Conservation (phyloP, 2,329 filamentous ascomycete species). For the Ophiocordyceps sinensis region DNA sequence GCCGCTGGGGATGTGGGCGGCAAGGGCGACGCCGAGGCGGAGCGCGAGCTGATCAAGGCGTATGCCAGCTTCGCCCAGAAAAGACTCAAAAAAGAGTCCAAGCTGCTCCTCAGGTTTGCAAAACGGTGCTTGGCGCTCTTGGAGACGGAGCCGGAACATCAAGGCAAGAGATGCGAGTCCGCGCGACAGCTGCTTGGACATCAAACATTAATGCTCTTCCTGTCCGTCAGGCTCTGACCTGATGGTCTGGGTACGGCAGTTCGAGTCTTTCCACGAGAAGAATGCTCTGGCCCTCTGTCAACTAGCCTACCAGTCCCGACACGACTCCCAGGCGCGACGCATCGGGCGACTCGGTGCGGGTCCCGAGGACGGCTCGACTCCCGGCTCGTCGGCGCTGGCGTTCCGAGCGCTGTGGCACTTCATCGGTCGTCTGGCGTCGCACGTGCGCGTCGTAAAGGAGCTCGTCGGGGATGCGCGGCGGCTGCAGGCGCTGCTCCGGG, state of each 20-base stretch:
- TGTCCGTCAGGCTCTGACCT: not conserved
- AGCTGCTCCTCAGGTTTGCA: slow-evolving; percentile 2
- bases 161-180: not conserved
- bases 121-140: not conserved
- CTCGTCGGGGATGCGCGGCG: slow-evolving; percentile 19
- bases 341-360: slow-evolving; percentile 5
- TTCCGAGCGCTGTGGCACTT: slow-evolving; percentile 18
- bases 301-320: slow-evolving; percentile 6
- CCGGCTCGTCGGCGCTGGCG: not conserved
- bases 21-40: not conserved
- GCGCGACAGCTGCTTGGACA: not conserved
- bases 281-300: not conserved
- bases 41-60: not conserved
- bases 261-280: not conserved
- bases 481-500: slow-evolving; percentile 17
- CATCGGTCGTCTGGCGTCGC: slow-evolving; percentile 29
- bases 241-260: not conserved
- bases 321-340: slow-evolving; percentile 6
- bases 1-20: not conserved
- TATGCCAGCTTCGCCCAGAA: slow-evolving; percentile 7
- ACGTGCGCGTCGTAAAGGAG: slow-evolving; percentile 21
- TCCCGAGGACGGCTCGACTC: not conserved
- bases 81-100: slow-evolving; percentile 11
- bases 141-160: not conserved
- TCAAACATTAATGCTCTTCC: not conserved